Percentiles rank a stretch among this genome's conserved stretches.
Conservation (phyloP, 306 rosid species). For the Prinsepia uniflora region DNA sequence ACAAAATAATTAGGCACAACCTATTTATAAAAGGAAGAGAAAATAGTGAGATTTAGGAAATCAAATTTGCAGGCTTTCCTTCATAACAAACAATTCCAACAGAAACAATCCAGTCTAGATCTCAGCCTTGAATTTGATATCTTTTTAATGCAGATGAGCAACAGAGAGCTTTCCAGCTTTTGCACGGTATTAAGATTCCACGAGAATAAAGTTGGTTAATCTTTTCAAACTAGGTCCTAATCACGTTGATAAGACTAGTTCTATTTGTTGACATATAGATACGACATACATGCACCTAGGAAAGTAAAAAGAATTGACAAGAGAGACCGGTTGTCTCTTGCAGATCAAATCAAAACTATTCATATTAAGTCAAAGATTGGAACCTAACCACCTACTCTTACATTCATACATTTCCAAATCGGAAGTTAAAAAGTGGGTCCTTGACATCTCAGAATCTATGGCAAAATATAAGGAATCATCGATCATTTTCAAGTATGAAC, state of each 20-base stretch:
- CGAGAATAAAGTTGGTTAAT: not conserved
- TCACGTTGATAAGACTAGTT: not conserved
- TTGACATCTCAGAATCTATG: not conserved
- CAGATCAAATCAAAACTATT: conserved; percentile 1
- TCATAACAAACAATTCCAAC: not conserved
- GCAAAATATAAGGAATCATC: not conserved
- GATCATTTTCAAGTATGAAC: not conserved
- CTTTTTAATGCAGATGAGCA: not conserved
- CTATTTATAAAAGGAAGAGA: not conserved
- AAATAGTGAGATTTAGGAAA: not conserved
- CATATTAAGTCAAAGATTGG: not conserved
- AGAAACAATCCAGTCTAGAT: not conserved
- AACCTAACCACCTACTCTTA: not conserved
- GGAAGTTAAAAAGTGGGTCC: not conserved
- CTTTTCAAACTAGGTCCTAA: no score
- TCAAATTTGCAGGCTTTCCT: not conserved
- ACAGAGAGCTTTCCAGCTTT: not conserved
- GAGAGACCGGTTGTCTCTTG: not conserved
- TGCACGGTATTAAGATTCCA: not conserved
- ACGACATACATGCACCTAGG: not conserved
- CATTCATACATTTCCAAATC: not conserved
- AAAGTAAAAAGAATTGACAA: not conserved
- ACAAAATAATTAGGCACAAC: not conserved
- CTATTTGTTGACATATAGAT: not conserved
- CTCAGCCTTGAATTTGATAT: not conserved